These are phyloP conservation scores for Apiosordaria backusii DNA, from an alignment of 495 filamentous ascomycete genomes.

Conservation along the genomic window DNA sequence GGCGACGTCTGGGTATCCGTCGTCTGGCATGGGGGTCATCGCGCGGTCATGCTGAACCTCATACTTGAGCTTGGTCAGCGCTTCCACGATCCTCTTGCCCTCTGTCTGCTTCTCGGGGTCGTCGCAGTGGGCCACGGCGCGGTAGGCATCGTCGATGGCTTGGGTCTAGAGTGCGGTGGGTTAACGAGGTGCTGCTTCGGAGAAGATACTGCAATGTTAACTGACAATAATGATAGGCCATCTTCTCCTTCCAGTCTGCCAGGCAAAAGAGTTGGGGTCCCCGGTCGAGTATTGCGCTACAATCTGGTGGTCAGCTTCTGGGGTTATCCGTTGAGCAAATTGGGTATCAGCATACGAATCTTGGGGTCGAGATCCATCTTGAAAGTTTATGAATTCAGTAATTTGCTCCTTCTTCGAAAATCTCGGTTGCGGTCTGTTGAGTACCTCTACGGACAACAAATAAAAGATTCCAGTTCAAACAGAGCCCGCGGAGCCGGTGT, in stretches of 20 bases:
- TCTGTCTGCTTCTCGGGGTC: slow-evolving; percentile 66
- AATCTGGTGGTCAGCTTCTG: slow-evolving; percentile 2
- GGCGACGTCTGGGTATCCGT: slow-evolving; percentile 73
- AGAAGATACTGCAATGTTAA: background rate
- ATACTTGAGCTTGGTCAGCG: slow-evolving; percentile 83
- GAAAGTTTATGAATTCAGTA: background rate
- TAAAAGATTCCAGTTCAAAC: background rate
- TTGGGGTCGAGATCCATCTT: slow-evolving; percentile 41
- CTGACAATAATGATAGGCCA: slow-evolving; percentile 92
- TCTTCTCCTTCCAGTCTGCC: slow-evolving; percentile 71
- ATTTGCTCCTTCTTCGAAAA: background rate
- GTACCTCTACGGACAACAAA: background rate
- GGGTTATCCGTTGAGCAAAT: background rate
- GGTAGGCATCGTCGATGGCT: slow-evolving; percentile 91
- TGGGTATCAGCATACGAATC: slow-evolving; percentile 13
- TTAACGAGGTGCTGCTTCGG: slow-evolving; percentile 4
- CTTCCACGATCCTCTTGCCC: slow-evolving; percentile 79
- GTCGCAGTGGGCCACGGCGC: slow-evolving; percentile 58
- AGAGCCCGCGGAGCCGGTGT: background rate
- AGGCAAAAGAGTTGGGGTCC: slow-evolving; percentile 84
- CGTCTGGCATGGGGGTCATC: slow-evolving; percentile 79
- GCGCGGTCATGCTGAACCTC: slow-evolving; percentile 87
- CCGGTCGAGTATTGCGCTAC: slow-evolving; percentile 73
- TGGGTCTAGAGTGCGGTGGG: slow-evolving; percentile 59
- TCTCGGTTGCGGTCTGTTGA: background rate